A percentile compares a stretch with the other conserved stretches of the same genome.
phyloP scores from a whole-genome alignment of 805 yeast genomes.

The Yarrowia sp. region DNA sequence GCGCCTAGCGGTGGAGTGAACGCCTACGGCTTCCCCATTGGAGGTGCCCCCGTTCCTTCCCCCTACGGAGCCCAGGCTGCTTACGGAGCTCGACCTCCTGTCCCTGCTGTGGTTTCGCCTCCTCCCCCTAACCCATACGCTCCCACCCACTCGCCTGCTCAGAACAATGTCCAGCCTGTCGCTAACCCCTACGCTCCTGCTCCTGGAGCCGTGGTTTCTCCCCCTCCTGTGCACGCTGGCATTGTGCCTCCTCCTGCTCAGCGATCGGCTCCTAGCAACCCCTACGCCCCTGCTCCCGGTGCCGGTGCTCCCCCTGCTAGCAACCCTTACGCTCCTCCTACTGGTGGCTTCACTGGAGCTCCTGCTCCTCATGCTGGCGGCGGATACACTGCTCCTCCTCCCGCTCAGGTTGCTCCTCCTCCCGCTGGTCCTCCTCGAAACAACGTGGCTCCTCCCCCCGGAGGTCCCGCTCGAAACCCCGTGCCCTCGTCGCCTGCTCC shows the following conservation, averaged over 20 bases:
- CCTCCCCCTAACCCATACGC: conserved; percentile 42
- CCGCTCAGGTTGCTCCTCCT: conserved; percentile 42
- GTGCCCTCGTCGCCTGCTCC: conserved; percentile 42
- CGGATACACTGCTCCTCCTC: conserved; percentile 40
- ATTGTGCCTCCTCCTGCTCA: conserved; percentile 44
- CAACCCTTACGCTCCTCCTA: conserved; percentile 53
- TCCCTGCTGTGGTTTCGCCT: conserved; percentile 24
- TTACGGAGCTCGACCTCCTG: conserved; percentile 31
- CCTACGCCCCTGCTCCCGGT: conserved; percentile 52
- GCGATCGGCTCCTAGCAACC: conserved; percentile 47
- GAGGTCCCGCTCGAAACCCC: conserved; percentile 36
- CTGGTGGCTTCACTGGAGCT: conserved; percentile 39
- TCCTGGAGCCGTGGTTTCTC: conserved; percentile 56
- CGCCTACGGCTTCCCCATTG: conserved; percentile 36
- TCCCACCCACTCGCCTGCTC: conserved; percentile 47
- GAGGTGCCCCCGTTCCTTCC: conserved; percentile 22
- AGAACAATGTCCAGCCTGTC: conserved; percentile 44
- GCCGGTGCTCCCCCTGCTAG: conserved; percentile 48
- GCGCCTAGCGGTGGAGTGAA: conserved; percentile 27
- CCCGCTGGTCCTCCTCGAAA: conserved; percentile 44
- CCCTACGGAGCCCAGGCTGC: conserved; percentile 35
- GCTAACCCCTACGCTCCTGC: conserved; percentile 41
- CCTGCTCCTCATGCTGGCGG: conserved; percentile 33
- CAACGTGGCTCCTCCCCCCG: conserved; percentile 26
- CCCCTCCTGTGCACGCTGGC: conserved; percentile 56